Conservation (phyloP, 2,329 filamentous ascomycete genomes). For the Ramularia endophylla region DNA sequence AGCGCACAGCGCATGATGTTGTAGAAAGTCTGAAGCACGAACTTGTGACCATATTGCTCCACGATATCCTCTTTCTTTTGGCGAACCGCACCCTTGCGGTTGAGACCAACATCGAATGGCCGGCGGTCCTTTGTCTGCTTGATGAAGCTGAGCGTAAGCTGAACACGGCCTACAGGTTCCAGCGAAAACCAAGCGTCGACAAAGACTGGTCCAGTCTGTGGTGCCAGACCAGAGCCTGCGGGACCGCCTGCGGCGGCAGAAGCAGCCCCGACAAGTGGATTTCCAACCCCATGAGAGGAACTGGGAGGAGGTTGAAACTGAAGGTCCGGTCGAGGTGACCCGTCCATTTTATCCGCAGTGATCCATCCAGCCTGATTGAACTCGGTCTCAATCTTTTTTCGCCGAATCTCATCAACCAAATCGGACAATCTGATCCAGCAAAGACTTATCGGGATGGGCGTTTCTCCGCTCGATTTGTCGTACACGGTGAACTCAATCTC, state of each 20-base stretch:
- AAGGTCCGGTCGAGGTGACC: slow-evolving; percentile 49
- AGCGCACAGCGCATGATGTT: slow-evolving; percentile 99
- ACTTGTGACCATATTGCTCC: slow-evolving; percentile 99
- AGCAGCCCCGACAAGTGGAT: slow-evolving; percentile 22
- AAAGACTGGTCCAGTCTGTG: slow-evolving; percentile 50
- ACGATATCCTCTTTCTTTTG: slow-evolving; percentile 98
- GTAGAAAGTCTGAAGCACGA: slow-evolving; percentile 97
- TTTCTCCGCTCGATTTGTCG: slow-evolving; percentile 75
- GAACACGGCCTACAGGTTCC: slow-evolving; percentile 87
- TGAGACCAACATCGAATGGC: slow-evolving; percentile 81
- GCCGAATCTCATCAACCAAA: slow-evolving; percentile 93
- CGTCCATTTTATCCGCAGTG: slow-evolving; percentile 89
- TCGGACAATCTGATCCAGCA: slow-evolving; percentile 96
- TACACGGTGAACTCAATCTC: slow-evolving; percentile 98
- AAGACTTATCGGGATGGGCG: slow-evolving; percentile 87
- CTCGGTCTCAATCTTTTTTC: slow-evolving; percentile 95
- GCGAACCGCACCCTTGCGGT: slow-evolving; percentile 90
- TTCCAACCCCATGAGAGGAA: slow-evolving; percentile 26
- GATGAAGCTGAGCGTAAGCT: slow-evolving; percentile 83
- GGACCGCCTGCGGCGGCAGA: slow-evolving; percentile 36
- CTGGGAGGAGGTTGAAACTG: slow-evolving; percentile 49
- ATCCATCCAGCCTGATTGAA: slow-evolving; percentile 95
- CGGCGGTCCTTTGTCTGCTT: slow-evolving; percentile 82
- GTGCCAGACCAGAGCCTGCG: slow-evolving; percentile 35
- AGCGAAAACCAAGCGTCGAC: slow-evolving; percentile 97